A percentile compares a stretch with the other conserved stretches of the same genome.
Evolutionary conservation across 805 yeast species (phyloP).

Genomic region (Groenewaldozyma salmanticensis): DNA sequence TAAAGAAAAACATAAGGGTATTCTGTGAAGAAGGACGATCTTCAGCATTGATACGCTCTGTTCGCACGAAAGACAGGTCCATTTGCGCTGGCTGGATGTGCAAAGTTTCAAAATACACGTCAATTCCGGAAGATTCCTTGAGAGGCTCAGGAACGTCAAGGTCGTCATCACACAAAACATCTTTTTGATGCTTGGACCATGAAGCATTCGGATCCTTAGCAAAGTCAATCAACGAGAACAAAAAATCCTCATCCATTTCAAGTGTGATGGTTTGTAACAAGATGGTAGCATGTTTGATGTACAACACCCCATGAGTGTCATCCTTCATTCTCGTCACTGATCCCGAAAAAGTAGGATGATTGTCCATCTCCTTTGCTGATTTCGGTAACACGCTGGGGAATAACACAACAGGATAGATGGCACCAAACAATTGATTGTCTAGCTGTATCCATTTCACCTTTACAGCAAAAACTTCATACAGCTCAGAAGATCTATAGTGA

Average conservation of each 20-base stretch:
- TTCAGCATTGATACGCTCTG: slow-evolving; percentile 64
- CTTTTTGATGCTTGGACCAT: slow-evolving; percentile 45
- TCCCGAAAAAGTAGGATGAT: slow-evolving; percentile 85
- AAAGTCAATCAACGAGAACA: slow-evolving; percentile 73
- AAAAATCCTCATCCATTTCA: slow-evolving; percentile 89
- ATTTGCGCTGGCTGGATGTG: slow-evolving; percentile 87
- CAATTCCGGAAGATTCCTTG: slow-evolving; percentile 45
- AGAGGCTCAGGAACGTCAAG: slow-evolving; percentile 66
- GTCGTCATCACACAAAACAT: slow-evolving; percentile 50
- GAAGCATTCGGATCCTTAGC: slow-evolving; percentile 72
- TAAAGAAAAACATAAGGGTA: slow-evolving; percentile 65
- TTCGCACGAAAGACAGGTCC: slow-evolving; percentile 83
- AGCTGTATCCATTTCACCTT: slow-evolving; percentile 91
- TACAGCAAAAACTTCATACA: slow-evolving; percentile 69
- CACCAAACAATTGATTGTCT: slow-evolving; percentile 85
- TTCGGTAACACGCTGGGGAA: slow-evolving; percentile 89
- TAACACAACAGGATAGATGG: slow-evolving; percentile 75
- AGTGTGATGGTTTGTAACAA: slow-evolving; percentile 84
- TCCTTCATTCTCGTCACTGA: slow-evolving; percentile 79
- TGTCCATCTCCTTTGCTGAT: slow-evolving; percentile 69
- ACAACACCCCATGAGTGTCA: slow-evolving; percentile 80
- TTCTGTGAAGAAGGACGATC: slow-evolving; percentile 53
- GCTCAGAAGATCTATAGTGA: slow-evolving; percentile 70
- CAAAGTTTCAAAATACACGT: slow-evolving; percentile 83
- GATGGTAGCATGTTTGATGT: slow-evolving; percentile 84